Conservation (phyloP, 139 green algal genomes). For the Edaphochlamys debaryana region DNA sequence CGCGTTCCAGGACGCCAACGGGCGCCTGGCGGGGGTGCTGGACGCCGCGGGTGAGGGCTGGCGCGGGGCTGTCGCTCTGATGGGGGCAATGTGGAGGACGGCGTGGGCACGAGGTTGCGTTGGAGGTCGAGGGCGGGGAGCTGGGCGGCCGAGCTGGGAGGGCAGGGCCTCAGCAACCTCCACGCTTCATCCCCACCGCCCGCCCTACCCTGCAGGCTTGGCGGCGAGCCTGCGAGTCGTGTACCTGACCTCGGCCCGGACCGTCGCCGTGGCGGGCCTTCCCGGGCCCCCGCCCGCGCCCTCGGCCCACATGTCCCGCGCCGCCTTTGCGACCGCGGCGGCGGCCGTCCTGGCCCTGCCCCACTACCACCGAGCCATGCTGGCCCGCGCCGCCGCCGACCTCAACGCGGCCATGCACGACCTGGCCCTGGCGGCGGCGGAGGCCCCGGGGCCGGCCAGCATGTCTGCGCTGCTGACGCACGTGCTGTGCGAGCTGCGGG, state of each 20-base stretch:
- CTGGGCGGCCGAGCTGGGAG: no score
- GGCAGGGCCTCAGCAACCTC: no score
- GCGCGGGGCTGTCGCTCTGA: neutral
- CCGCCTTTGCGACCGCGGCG: neutral
- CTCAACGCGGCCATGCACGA: constrained; percentile 10
- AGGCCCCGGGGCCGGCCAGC: constrained; percentile 13
- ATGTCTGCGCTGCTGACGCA: constrained; percentile 34
- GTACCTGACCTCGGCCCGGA: neutral
- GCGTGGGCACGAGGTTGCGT: no score
- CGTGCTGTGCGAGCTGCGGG: constrained; percentile 41
- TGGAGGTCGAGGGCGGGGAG: neutral
- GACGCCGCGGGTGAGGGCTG: neutral
- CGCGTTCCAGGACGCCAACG: constrained; percentile 30
- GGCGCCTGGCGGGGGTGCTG: neutral
- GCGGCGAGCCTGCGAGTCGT: neutral
- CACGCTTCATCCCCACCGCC: neutral
- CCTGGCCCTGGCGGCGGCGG: constrained; percentile 1
- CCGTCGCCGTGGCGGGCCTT: neutral
- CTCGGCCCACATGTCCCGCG: neutral
- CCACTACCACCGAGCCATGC: neutral
- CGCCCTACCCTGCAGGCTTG: neutral
- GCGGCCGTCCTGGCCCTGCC: neutral
- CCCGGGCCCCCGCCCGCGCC: neutral
- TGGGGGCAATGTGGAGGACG: neutral
- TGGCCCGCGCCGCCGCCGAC: neutral